These are phyloP conservation scores for Jasminum sambac DNA, from an alignment of 257 asterid genomes.

Conservation along the genomic window DNA sequence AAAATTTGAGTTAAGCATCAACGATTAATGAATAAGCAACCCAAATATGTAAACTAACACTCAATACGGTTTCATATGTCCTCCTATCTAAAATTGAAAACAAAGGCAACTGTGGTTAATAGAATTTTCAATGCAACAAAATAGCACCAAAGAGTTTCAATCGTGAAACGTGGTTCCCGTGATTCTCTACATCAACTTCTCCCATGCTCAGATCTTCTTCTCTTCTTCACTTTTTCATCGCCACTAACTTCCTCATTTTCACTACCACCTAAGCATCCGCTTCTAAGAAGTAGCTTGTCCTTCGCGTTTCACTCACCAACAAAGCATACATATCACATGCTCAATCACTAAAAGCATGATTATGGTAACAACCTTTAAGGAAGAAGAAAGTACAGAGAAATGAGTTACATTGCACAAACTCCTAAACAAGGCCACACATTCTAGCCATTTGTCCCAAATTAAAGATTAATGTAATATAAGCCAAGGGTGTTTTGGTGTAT, in stretches of 20 bases:
- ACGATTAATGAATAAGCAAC: too few species aligned
- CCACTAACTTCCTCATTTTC: slow-evolving; percentile 85
- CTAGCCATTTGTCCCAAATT: too few species aligned
- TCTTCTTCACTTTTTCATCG: slow-evolving; percentile 92
- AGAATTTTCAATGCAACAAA: background rate
- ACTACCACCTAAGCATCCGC: slow-evolving; percentile 66
- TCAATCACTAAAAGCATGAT: background rate
- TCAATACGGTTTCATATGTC: slow-evolving; percentile 7
- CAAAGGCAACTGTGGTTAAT: slow-evolving; percentile 16
- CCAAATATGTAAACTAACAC: slow-evolving; percentile 2
- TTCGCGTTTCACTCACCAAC: slow-evolving; percentile 95
- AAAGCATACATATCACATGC: slow-evolving; percentile 17
- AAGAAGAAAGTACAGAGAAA: too few species aligned
- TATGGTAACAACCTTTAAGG: too few species aligned
- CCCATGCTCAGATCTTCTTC: too few species aligned
- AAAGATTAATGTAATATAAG: too few species aligned
- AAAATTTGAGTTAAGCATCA: background rate
- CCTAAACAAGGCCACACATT: too few species aligned
- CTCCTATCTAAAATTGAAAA: background rate
- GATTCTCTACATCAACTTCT: too few species aligned
- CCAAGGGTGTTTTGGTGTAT: too few species aligned
- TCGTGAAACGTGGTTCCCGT: too few species aligned
- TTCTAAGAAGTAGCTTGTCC: slow-evolving; percentile 79
- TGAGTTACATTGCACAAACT: too few species aligned
- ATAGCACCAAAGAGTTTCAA: slow-evolving; percentile 9